phyloP scores from a whole-genome alignment of 768 basidiomycete species.

The Cantharellus cinnabarinus region DNA sequence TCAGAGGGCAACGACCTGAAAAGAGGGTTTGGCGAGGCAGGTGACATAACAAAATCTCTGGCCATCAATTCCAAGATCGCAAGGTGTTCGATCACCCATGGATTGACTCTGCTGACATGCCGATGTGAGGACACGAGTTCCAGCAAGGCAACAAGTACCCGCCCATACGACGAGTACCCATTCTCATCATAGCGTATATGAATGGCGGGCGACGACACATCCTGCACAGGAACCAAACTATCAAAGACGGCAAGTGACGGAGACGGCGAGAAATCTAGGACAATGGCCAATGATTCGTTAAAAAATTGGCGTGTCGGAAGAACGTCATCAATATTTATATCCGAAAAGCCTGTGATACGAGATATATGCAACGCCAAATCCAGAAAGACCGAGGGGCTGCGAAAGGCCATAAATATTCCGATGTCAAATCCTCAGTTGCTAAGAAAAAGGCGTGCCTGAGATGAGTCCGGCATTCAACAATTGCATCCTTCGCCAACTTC shows the following conservation, averaged over 20 bases:
- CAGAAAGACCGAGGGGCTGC: not conserved
- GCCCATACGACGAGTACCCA: slow-evolving; percentile 44
- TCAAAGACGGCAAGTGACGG: slow-evolving; percentile 24
- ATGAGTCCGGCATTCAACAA: too few relatives aligned
- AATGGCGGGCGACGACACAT: too few relatives aligned
- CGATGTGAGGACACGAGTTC: slow-evolving; percentile 37
- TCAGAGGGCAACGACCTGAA: slow-evolving; percentile 26
- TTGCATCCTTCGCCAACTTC: too few relatives aligned
- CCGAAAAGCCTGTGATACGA: not conserved
- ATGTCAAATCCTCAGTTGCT: too few relatives aligned
- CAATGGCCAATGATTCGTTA: slow-evolving; percentile 12
- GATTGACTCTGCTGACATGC: slow-evolving; percentile 31
- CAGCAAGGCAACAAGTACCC: slow-evolving; percentile 36
- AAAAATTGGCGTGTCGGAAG: slow-evolving; percentile 30
- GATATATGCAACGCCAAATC: not conserved
- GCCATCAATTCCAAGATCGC: slow-evolving; percentile 41
- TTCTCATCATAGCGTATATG: slow-evolving; percentile 19
- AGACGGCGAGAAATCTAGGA: slow-evolving; percentile 2
- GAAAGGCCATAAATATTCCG: not conserved
- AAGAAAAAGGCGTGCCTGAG: too few relatives aligned
- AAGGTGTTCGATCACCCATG: slow-evolving; percentile 54
- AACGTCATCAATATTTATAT: slow-evolving; percentile 20
- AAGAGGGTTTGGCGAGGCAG: slow-evolving; percentile 27
- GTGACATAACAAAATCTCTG: slow-evolving; percentile 36
- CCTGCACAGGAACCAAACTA: slow-evolving; percentile 30